A percentile compares a stretch with the other conserved stretches of the same genome.
These are phyloP conservation scores for Venturia asperata DNA, from an alignment of 2,329 filamentous ascomycete genomes.

Conservation along the genomic window DNA sequence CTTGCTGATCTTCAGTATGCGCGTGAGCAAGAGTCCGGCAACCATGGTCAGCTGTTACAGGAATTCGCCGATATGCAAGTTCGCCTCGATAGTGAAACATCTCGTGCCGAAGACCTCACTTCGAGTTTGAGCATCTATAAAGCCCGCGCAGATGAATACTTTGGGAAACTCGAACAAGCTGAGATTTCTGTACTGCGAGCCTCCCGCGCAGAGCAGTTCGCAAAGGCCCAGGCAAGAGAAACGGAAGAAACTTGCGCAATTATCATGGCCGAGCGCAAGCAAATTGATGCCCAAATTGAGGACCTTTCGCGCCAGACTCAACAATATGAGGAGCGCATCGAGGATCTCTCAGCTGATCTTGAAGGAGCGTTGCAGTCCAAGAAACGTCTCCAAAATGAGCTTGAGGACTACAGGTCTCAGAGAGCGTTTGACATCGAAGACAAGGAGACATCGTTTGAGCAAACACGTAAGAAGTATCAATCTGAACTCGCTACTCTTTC, in stretches of 20 bases:
- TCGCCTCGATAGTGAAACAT: conserved; percentile 79
- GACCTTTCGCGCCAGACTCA: conserved; percentile 87
- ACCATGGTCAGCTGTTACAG: conserved; percentile 78
- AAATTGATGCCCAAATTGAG: conserved; percentile 80
- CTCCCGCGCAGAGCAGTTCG: conserved; percentile 85
- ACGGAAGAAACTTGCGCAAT: conserved; percentile 84
- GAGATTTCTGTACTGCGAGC: conserved; percentile 94
- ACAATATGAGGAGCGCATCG: conserved; percentile 80
- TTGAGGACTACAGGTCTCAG: conserved; percentile 94
- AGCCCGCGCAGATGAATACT: conserved; percentile 88
- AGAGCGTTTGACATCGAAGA: conserved; percentile 95
- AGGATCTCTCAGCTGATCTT: conserved; percentile 85
- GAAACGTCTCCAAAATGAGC: conserved; percentile 90
- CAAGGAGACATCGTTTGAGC: conserved; percentile 91
- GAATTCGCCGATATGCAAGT: conserved; percentile 94
- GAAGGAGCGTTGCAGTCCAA: conserved; percentile 80
- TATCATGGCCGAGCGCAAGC: conserved; percentile 85
- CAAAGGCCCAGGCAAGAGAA: conserved; percentile 80
- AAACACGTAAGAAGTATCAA: conserved; percentile 96
- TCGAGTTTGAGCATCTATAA: conserved; percentile 86
- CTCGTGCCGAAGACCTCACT: conserved; percentile 73
- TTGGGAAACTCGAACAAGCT: conserved; percentile 91
- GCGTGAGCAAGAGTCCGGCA: conserved; percentile 80
- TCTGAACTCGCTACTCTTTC: conserved; percentile 81
- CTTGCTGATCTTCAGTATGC: conserved; percentile 71